Evolutionary conservation across 148 eudicot genomes (phyloP), one percentile per base, ranked within the genome.

Genomic region (Nepenthes gracilis): DNA sequence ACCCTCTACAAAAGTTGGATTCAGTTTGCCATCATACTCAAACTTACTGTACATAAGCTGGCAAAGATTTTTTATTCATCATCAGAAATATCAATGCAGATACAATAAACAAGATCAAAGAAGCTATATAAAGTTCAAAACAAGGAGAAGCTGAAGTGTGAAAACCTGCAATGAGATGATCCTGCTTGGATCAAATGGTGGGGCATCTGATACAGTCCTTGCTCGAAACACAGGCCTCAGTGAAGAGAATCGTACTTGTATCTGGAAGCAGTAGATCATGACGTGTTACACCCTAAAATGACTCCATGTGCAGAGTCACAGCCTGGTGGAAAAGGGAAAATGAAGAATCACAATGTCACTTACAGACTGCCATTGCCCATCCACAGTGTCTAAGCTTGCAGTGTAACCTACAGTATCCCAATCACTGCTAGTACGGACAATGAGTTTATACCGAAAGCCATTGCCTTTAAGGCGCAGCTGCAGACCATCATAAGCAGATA

Each of bases 41-140:
- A 93, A 93, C 75, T 93, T 93, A 69, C 99, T 93, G 84, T 79
- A 89, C 97, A 93, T 89, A 60, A 93, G 89, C 99, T 93, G 95
- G 53, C 72, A 67, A 68, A 51, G n/a, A 10, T 33, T 40, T 58
- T 38, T 14, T 45, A 35, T 36, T 63, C 60, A 65, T 47, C 61
- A 14, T 33, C 53, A 49, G 53, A 49, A 10, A 49, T 49, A 49
- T n/a, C 15, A 49, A 49, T 10, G 53, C 53, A 49, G 53, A 36
- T 32, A 33, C 8, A 32, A 50, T 51, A 9, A 45, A 49, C 55
- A 62, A 62, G 37, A 23, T 14, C 1, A 52, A 53, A 47, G n/a
- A 9, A 33, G 12, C 6, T 6, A 57, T 2, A n/a, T 48, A 56
- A 54, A 60, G 34, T 2, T 15, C 36, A 2, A 14, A 48, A 2